These are phyloP conservation scores for Candida coleopterorum DNA, from an alignment of 805 yeast genomes.

Conservation along the genomic window DNA sequence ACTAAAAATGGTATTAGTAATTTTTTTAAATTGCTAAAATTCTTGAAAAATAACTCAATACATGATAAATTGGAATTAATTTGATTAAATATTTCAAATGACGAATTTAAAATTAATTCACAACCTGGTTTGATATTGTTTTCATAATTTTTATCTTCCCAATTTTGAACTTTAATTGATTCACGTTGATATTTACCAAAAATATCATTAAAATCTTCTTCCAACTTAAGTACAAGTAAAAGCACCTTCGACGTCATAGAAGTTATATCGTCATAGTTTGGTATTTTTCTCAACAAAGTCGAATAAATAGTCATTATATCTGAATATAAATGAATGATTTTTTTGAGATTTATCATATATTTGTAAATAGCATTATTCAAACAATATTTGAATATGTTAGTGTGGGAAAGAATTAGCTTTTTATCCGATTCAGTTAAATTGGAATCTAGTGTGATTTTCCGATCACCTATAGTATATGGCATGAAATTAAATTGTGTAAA, in stretches of 20 bases:
- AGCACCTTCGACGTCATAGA: constrained; percentile 22
- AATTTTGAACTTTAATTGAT: constrained; percentile 10
- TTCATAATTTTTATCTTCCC: constrained; percentile 27
- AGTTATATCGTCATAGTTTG: constrained; percentile 38
- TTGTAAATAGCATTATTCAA: constrained; percentile 25
- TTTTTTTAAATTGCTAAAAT: constrained; percentile 34
- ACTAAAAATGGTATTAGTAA: constrained; percentile 31
- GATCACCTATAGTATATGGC: constrained; percentile 39
- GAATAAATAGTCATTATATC: constrained; percentile 38
- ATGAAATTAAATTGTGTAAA: constrained; percentile 17
- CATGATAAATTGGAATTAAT: constrained; percentile 26
- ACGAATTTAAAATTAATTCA: constrained; percentile 13
- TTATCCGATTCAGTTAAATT: constrained; percentile 18
- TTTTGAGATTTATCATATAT: constrained; percentile 24
- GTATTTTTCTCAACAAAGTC: constrained; percentile 33
- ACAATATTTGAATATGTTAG: constrained; percentile 28
- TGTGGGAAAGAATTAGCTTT: constrained; percentile 23
- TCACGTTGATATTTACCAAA: constrained; percentile 15
- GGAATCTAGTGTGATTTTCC: constrained; percentile 20
- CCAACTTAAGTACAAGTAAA: constrained; percentile 20
- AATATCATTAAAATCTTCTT: constrained; percentile 25
- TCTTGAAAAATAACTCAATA: constrained; percentile 34
- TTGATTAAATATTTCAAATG: constrained; percentile 14
- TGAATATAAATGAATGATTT: constrained; percentile 30
- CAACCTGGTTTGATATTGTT: constrained; percentile 17